Evolutionary conservation across 169 alveolate genomes (phyloP).

Genomic region (Cystoisospora suis): DNA sequence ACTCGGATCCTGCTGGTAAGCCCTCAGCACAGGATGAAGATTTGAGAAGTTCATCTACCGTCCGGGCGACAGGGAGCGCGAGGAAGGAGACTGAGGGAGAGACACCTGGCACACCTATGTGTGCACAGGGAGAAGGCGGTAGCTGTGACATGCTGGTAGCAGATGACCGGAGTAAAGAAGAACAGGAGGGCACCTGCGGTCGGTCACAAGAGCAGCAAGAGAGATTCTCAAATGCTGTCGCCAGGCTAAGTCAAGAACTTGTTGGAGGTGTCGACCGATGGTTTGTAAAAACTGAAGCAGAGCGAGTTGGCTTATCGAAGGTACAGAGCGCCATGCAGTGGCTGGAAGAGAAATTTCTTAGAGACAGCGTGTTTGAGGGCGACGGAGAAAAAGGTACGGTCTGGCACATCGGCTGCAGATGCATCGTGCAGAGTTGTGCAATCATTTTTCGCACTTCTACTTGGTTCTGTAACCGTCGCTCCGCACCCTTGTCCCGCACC

Average conservation of each 20-base stretch:
- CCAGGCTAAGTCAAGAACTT: not conserved
- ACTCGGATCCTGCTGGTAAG: too few relatives aligned
- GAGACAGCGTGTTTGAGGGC: slow-evolving; percentile 15
- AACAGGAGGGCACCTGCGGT: not conserved
- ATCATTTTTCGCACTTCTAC: too few relatives aligned
- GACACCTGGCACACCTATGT: not conserved
- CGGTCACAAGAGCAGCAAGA: not conserved
- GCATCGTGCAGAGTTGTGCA: too few relatives aligned
- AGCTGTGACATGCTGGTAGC: not conserved
- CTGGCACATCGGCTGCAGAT: too few relatives aligned
- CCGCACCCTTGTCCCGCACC: too few relatives aligned
- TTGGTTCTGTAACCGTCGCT: too few relatives aligned
- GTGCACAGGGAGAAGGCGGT: too few relatives aligned
- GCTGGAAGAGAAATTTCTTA: slow-evolving; percentile 59
- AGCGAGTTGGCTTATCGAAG: slow-evolving; percentile 61
- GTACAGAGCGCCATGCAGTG: slow-evolving; percentile 52
- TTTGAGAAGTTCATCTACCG: too few relatives aligned
- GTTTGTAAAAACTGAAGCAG: slow-evolving; percentile 38
- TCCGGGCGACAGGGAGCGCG: not conserved
- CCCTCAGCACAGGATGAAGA: too few relatives aligned
- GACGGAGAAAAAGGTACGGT: slow-evolving; percentile 28
- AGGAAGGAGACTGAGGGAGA: not conserved
- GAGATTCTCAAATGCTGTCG: not conserved
- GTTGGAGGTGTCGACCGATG: not conserved
- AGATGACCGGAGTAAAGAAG: not conserved